These are phyloP conservation scores for Taphrina flavorubra DNA, from an alignment of 1,139 yeast genomes.

Conservation along the genomic window DNA sequence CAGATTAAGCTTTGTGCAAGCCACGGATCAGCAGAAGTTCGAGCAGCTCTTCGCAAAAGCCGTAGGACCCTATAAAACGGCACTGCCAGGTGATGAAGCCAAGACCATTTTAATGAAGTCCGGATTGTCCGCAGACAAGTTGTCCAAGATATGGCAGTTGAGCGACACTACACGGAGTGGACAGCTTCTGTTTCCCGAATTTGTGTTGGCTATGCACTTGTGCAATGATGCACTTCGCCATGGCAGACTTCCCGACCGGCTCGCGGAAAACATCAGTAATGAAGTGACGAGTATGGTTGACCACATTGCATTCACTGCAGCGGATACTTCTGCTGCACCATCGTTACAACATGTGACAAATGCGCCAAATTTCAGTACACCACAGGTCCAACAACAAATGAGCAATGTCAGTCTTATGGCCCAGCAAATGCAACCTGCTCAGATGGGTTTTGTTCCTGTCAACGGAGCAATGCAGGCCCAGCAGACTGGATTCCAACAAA, in stretches of 20 bases:
- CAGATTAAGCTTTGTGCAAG: constrained; percentile 81
- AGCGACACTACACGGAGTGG: constrained; percentile 90
- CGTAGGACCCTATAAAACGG: constrained; percentile 59
- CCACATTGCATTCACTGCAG: constrained; percentile 58
- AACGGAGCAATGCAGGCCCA: constrained; percentile 49
- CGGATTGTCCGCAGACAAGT: constrained; percentile 71
- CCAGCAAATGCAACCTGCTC: constrained; percentile 31
- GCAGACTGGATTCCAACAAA: constrained; percentile 51
- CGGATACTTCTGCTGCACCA: constrained; percentile 25
- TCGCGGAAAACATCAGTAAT: constrained; percentile 75
- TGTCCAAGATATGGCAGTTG: constrained; percentile 84
- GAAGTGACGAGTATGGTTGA: constrained; percentile 90
- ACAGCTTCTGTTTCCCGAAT: constrained; percentile 85
- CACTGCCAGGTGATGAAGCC: constrained; percentile 76
- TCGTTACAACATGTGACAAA: constrained; percentile 8
- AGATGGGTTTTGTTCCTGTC: constrained; percentile 22
- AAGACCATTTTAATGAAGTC: constrained; percentile 81
- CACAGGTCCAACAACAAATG: constrained; percentile 17
- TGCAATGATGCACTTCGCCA: constrained; percentile 81
- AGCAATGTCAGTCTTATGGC: constrained; percentile 34
- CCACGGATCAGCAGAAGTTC: constrained; percentile 82
- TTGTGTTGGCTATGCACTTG: constrained; percentile 88
- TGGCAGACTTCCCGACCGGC: constrained; percentile 69
- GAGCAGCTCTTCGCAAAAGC: constrained; percentile 67
- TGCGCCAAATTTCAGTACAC: constrained; percentile 31